Conservation (phyloP, 2,329 filamentous ascomycete genomes). For the Fusarium sp. region DNA sequence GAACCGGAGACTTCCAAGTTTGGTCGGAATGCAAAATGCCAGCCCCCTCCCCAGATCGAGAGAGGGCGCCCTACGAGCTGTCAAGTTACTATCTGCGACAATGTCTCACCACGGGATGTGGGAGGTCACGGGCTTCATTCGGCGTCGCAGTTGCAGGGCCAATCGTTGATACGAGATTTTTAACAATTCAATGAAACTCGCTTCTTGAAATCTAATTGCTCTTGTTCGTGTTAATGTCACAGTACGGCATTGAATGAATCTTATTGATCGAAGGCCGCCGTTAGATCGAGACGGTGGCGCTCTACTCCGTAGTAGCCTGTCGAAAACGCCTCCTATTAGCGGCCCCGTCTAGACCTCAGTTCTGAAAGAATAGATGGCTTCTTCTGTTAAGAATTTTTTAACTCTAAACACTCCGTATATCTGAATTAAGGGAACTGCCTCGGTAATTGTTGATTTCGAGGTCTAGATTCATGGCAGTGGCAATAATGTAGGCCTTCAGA, state of each 20-base stretch:
- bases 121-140: neutral
- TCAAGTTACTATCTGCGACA: neutral
- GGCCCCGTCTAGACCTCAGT: neutral
- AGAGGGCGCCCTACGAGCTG: neutral
- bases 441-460: neutral
- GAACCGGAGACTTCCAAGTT: neutral
- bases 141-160: neutral
- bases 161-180: neutral
- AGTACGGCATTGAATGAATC: neutral
- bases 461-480: neutral
- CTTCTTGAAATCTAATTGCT: neutral
- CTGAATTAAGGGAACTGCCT: neutral
- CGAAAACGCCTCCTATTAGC: neutral
- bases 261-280: neutral
- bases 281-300: neutral
- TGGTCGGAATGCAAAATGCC: neutral
- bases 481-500: neutral
- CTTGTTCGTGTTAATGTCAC: neutral
- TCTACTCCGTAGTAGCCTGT: neutral
- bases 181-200: neutral
- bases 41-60: neutral
- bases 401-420: neutral
- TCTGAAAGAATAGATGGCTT: neutral
- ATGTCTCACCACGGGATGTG: neutral
- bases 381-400: neutral